Evolutionary conservation across 2,329 filamentous ascomycete genomes (phyloP), one percentile per base, ranked within the genome.

Genomic region (Aspergillus aculeatus): DNA sequence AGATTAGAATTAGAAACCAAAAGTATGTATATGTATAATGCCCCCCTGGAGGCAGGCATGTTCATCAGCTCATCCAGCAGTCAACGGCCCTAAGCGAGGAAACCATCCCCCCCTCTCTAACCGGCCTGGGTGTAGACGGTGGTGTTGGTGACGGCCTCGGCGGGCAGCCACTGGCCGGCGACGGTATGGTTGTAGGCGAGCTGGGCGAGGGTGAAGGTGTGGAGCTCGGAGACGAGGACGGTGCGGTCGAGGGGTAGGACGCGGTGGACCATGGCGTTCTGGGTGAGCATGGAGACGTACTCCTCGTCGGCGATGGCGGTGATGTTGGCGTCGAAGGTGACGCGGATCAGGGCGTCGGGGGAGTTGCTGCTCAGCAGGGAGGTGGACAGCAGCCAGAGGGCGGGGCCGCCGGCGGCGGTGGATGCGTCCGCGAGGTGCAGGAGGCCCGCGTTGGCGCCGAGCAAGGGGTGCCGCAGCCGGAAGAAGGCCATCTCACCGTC

Each of bases 121-220:
- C 54, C 54, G 48, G 54, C 44, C 47, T 56, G 26, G 7, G 29
- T 16, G 29, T 56, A 56, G 11, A 56, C 54, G 2, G 26, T 50
- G 19, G 11, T 11, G 26, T 35, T 23, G 32, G 41, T 49, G 12
- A 47, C 44, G 23, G 50, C 4, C 44, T 56, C 44, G 10, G 54
- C 54, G 16, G 54, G 54, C 44, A 56, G 47, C 54, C 54, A 56
- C 54, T 50, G 54, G 14, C 54, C 54, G n/a, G 54, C 26, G 7
- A 50, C 26, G 19, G 47, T 56, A 21, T 56, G 48, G 31, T 21
- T 50, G 29, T 56, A 56, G 11, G 14, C 32, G 44, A 56, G 54
- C 47, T 56, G 54, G n/a, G 54, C 54, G n/a, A 56, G 54, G 16
- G 54, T 56, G n/a, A 56, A 56, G 6, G 54, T 56, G 10, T 56